Percentiles rank a stretch among this genome's conserved stretches.
Conservation (phyloP, 1,284 basidiomycete genomes). For the Phellopilus nigrolimitatus region DNA sequence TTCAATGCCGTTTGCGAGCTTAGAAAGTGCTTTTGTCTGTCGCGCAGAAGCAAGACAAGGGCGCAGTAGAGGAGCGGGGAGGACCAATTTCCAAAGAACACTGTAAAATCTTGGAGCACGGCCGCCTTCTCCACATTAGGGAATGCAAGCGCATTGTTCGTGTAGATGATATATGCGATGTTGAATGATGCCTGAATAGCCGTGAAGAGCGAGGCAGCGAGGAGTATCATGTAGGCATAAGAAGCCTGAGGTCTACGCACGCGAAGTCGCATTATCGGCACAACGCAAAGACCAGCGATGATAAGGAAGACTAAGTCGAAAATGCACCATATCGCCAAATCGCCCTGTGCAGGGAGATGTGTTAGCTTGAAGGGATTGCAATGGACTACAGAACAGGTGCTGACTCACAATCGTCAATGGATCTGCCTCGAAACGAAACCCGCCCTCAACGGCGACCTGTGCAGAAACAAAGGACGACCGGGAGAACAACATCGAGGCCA, state of each 20-base stretch:
- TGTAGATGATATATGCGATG: neutral
- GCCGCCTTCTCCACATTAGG: neutral
- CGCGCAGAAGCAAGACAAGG: neutral
- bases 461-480: neutral
- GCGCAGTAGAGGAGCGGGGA: conserved; percentile 9
- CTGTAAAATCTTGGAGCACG: neutral
- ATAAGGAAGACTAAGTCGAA: conserved; percentile 11
- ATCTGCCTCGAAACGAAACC: neutral
- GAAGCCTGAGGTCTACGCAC: conserved; percentile 2
- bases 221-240: conserved; percentile 3
- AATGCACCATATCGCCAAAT: conserved; percentile 13
- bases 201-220: conserved; percentile 7
- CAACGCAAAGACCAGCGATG: neutral
- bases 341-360: conserved; percentile 6
- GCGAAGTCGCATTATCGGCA: conserved; percentile 1
- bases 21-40: neutral
- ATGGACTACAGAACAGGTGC: neutral
- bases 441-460: neutral
- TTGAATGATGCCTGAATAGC: neutral
- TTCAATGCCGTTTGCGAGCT: neutral
- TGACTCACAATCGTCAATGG: neutral
- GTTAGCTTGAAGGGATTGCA: neutral
- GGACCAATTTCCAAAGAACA: conserved; percentile 14
- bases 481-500: too few species aligned
- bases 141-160: neutral